Evolutionary conservation across 768 basidiomycete species (phyloP), one percentile per base, ranked within the genome.

Genomic region (Boletus patriciae): DNA sequence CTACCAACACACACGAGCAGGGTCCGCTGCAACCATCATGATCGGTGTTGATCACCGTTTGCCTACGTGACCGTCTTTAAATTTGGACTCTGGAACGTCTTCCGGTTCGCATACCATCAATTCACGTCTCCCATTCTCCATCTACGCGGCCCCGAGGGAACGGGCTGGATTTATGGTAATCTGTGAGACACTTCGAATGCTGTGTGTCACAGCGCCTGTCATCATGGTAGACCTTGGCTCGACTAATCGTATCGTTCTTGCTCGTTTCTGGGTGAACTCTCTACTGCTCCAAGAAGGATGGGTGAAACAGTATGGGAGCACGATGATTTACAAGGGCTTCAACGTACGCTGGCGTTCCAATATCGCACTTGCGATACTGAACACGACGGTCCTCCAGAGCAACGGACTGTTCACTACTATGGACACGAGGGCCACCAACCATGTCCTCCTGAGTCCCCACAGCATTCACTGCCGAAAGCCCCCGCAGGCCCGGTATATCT

Each of bases 351-450:
- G 8, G 0, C 6, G 9, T 9, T 9, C 36, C 16, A 6, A 31
- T 9, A 27, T 4, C 10, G 9, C 18, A 16, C 27, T 3, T 3
- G 6, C 3, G 11, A 23, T 33, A 21, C n/a, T 50, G 19, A 65
- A 13, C 13, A 18, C 3, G 10, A 4, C 49, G 13, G 2, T 25
- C 10, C 11, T 44, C 16, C 53, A 77, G 75, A 46, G 50, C 16
- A 62, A 67, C 12, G 78, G 80, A 16, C 66, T 89, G 16, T 80
- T 77, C 62, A 87, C 85, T 0, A 87, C 85, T 0, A 71, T 76
- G 52, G 90, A 91, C 66, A 74, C 80, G 0, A 80, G 80, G 21
- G 87, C 87, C 0, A 50, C 91, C 42, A 78, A 79, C 45, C 83
- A 90, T 59, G 73, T 92, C 46, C 72, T 92, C 16, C n/a, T n/a